These are phyloP conservation scores for Fragaria iinumae DNA, from an alignment of 306 rosid species.

Conservation along the genomic window DNA sequence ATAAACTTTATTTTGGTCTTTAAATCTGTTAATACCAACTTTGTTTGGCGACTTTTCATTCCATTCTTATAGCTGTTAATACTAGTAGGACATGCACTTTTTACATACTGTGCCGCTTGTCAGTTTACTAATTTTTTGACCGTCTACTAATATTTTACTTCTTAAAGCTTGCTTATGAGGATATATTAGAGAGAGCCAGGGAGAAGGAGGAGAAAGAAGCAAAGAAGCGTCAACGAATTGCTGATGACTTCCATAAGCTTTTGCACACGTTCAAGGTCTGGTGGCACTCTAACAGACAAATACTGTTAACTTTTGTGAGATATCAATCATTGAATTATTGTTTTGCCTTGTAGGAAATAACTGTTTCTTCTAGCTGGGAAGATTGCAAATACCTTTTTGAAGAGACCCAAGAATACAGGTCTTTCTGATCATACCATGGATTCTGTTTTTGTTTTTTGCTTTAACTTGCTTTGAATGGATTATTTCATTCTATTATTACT, in stretches of 20 bases:
- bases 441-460: not conserved
- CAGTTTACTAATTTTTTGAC: conserved; percentile 7
- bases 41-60: not conserved
- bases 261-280: conserved; percentile 71
- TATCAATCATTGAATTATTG: conserved; percentile 10
- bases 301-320: not conserved
- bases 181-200: conserved; percentile 77
- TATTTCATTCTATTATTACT: not conserved
- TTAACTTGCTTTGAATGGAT: not conserved
- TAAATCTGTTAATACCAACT: not conserved
- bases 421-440: conserved; percentile 1
- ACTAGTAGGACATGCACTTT: not conserved
- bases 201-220: conserved; percentile 99
- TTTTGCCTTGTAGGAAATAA: conserved; percentile 60
- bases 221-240: conserved; percentile 92
- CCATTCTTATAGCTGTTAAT: not conserved
- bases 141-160: conserved; percentile 15
- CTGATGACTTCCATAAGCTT: conserved; percentile 78
- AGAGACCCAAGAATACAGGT: conserved; percentile 94
- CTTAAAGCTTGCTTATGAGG: conserved; percentile 77
- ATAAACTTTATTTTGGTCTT: not conserved
- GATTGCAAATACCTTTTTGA: conserved; percentile 79
- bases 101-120: not conserved
- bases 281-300: conserved; percentile 13
- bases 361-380: conserved; percentile 78